Conservation (phyloP, 1,284 basidiomycete genomes). For the Trichosporon sp. region DNA sequence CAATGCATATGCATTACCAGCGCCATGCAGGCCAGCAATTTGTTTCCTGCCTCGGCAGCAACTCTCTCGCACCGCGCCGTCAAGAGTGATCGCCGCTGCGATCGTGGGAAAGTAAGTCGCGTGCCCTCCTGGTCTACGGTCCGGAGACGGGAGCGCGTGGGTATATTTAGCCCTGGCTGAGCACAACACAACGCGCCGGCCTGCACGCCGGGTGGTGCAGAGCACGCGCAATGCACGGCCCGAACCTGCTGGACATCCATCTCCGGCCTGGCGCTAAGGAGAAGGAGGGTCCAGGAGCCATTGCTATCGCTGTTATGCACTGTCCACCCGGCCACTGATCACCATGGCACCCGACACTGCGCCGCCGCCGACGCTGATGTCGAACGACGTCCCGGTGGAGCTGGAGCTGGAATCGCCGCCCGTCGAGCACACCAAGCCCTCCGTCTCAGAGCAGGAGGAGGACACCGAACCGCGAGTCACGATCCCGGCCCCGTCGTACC, state of each 20-base stretch:
- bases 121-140: not conserved
- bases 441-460: not conserved
- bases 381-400: not conserved
- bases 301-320: not conserved
- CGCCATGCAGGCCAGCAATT: not conserved
- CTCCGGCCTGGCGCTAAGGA: not conserved
- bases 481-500: slow-evolving; percentile 13
- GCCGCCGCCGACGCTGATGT: not conserved
- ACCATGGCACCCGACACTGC: not conserved
- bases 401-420: not conserved
- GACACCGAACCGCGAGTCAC: not conserved
- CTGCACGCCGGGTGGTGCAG: too few relatives aligned
- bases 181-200: slow-evolving; percentile 7
- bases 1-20: not conserved
- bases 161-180: not conserved
- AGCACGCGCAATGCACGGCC: not conserved
- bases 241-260: not conserved
- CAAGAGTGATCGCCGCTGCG: not conserved
- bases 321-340: not conserved
- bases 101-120: not conserved
- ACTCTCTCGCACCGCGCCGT: not conserved
- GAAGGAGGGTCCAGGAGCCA: not conserved
- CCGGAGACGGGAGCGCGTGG: not conserved
- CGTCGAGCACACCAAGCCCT: not conserved
- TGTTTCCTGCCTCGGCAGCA: not conserved